A percentile compares a stretch with the other conserved stretches of the same genome.
These are phyloP conservation scores for Acanthochlamys bracteata DNA, from an alignment of 106 monocot genomes.

Conservation along the genomic window DNA sequence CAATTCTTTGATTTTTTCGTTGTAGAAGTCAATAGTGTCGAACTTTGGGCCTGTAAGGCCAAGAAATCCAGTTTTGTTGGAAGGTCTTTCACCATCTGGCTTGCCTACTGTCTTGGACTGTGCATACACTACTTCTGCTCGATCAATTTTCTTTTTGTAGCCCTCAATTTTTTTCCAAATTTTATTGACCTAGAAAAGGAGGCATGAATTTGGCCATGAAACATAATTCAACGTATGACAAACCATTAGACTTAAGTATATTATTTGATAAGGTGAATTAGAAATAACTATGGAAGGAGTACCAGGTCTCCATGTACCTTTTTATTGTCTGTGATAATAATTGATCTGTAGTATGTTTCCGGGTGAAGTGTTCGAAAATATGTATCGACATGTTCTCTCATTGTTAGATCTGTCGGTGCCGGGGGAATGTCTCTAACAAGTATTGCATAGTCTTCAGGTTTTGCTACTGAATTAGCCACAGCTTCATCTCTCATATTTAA, in stretches of 20 bases:
- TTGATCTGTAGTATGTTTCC: conserved; percentile 75
- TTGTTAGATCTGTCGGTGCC: conserved; percentile 39
- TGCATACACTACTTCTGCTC: conserved; percentile 56
- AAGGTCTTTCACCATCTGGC: conserved; percentile 68
- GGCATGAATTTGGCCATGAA: background rate
- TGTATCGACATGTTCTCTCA: conserved; percentile 76
- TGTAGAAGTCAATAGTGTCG: conserved; percentile 72
- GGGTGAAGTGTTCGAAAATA: conserved; percentile 86
- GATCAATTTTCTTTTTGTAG: conserved; percentile 75
- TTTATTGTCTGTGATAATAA: conserved; percentile 75
- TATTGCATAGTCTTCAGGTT: conserved; percentile 65
- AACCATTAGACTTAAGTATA: background rate
- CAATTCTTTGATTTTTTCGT: conserved; percentile 79
- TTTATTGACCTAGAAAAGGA: conserved; percentile 55
- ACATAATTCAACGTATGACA: background rate
- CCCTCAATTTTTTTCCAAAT: conserved; percentile 59
- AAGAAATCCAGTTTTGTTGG: conserved; percentile 61
- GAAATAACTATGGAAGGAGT: background rate
- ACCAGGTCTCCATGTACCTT: conserved; percentile 18
- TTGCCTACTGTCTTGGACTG: conserved; percentile 56
- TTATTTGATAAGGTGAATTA: background rate
- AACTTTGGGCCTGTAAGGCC: conserved; percentile 75
- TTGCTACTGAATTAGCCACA: conserved; percentile 31
- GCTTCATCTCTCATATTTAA: conserved; percentile 63
- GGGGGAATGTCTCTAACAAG: conserved; percentile 82